phyloP scores from a whole-genome alignment of 1,139 yeast species.

The Candida pseudocylindracea region DNA sequence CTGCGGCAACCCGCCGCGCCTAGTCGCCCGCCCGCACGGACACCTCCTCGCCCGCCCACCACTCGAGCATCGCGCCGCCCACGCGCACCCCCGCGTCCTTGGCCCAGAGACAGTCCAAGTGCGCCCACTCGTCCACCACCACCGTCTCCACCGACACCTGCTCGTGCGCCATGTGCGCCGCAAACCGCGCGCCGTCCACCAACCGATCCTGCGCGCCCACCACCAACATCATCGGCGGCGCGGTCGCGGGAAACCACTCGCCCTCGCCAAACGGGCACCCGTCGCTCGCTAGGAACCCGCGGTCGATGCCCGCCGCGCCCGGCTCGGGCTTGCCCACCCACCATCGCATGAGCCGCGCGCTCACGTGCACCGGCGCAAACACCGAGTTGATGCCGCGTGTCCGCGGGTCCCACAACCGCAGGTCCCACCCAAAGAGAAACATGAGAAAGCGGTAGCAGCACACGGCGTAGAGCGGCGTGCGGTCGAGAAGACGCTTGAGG shows the following conservation, averaged over 20 bases:
- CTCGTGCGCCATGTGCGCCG: conserved; percentile 23
- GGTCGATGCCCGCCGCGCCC: too few relatives aligned
- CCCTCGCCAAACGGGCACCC: too few relatives aligned
- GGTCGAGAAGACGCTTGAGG: conserved; percentile 20
- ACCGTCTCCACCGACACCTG: conserved; percentile 10
- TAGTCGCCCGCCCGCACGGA: too few relatives aligned
- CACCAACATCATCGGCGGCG: conserved; percentile 31
- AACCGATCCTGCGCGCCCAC: conserved; percentile 41
- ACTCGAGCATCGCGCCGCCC: too few relatives aligned
- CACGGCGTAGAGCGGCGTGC: conserved; percentile 28
- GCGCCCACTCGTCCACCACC: too few relatives aligned
- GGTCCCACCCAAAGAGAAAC: conserved; percentile 73
- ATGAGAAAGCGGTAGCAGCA: conserved; percentile 63
- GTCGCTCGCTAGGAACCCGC: too few relatives aligned
- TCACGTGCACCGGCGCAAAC: conserved; percentile 12
- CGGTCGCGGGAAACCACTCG: conserved; percentile 28
- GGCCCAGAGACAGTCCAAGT: too few relatives aligned
- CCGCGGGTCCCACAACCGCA: conserved; percentile 7
- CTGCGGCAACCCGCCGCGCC: too few relatives aligned
- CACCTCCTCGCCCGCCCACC: too few relatives aligned
- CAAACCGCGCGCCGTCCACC: conserved; percentile 40
- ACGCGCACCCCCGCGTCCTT: too few relatives aligned
- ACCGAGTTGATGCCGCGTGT: too few relatives aligned
- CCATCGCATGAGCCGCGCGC: conserved; percentile 73
- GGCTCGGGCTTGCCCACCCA: conserved; percentile 19